Conservation (phyloP, 2,329 filamentous ascomycete species). For the Drechslerella dactyloides region DNA sequence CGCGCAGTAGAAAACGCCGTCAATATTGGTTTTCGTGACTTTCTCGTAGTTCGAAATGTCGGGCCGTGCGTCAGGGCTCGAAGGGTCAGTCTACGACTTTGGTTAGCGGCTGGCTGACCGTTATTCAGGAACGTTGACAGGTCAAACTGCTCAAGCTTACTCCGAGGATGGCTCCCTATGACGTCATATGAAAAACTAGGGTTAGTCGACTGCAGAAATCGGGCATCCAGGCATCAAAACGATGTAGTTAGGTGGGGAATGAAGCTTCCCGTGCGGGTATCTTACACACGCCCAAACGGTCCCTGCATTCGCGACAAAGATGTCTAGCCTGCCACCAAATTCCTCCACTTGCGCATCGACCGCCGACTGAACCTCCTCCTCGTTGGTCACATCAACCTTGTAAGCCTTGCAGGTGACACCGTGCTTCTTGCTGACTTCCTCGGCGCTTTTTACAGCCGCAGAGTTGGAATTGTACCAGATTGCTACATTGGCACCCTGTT, state of each 20-base stretch:
- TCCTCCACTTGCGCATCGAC: conserved; percentile 66
- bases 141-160: conserved; percentile 26
- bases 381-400: conserved; percentile 67
- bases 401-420: conserved; percentile 72
- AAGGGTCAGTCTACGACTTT: conserved; percentile 19
- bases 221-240: neutral
- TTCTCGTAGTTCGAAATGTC: conserved; percentile 64
- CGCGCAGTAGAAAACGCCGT: conserved; percentile 79
- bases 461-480: conserved; percentile 76
- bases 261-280: neutral
- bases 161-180: conserved; percentile 39
- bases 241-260: neutral
- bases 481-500: conserved; percentile 74
- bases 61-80: conserved; percentile 13
- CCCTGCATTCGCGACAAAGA: conserved; percentile 80
- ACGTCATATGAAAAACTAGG: conserved; percentile 22
- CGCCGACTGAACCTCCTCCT: conserved; percentile 63
- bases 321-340: conserved; percentile 75
- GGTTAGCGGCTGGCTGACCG: too few species aligned
- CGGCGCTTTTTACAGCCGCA: conserved; percentile 68
- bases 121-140: too few species aligned
- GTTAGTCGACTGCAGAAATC: neutral
- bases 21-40: conserved; percentile 74
- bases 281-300: conserved; percentile 66
- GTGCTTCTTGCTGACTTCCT: conserved; percentile 69